These are phyloP conservation scores for Colletotrichum karsti DNA, from an alignment of 2,329 filamentous ascomycete genomes.

Conservation along the genomic window DNA sequence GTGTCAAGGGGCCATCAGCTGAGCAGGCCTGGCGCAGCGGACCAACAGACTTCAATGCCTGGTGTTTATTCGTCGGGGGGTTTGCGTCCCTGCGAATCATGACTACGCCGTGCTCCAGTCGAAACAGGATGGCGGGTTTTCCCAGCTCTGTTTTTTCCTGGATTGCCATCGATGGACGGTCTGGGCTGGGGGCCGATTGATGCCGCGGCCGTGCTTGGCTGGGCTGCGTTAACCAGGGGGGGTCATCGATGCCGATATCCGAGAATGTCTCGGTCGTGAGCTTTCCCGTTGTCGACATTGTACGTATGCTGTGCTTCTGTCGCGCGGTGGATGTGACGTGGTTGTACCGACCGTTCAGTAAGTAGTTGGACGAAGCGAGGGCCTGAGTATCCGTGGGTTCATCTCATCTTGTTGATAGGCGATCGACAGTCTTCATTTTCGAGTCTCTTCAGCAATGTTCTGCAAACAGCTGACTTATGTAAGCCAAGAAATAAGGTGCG, in stretches of 20 bases:
- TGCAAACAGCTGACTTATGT: conserved; percentile 8
- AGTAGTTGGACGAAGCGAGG: background rate
- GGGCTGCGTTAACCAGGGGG: background rate
- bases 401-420: background rate
- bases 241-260: conserved; percentile 25
- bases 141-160: no score
- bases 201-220: background rate
- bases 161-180: background rate
- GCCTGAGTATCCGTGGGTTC: no score
- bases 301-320: background rate
- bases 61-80: background rate
- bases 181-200: background rate
- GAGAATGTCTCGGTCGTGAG: conserved; percentile 1
- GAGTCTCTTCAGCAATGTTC: background rate
- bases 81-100: background rate
- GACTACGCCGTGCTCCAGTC: background rate
- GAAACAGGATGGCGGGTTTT: background rate
- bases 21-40: background rate
- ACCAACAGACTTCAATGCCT: background rate
- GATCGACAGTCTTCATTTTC: background rate
- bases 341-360: background rate
- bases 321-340: background rate
- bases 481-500: background rate
- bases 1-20: background rate
- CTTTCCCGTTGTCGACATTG: background rate